Evolutionary conservation across 2,329 filamentous ascomycete genomes (phyloP).

Genomic region (Fusarium sp.): DNA sequence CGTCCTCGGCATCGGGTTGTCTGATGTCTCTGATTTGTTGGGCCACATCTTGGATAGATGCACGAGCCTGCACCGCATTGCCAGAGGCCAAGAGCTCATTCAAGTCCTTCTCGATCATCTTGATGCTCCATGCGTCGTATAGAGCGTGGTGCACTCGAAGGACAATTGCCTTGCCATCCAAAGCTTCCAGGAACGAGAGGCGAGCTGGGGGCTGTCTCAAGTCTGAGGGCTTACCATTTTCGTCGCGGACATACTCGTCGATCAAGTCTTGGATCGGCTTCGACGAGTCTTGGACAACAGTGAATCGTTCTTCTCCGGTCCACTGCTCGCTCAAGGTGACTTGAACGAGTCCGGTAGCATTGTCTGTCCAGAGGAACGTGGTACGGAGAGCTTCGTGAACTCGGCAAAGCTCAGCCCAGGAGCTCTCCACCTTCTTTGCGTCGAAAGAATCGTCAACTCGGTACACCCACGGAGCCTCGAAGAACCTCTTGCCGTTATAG

Average conservation of each 20-base stretch:
- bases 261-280: slow-evolving; percentile 1
- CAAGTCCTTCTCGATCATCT: slow-evolving; percentile 23
- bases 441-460: background rate
- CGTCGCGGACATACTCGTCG: background rate
- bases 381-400: slow-evolving; percentile 24
- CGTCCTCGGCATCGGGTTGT: background rate
- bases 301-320: background rate
- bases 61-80: background rate
- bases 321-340: slow-evolving; percentile 13
- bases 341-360: background rate
- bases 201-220: slow-evolving; percentile 15
- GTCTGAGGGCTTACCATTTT: slow-evolving; percentile 1
- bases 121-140: slow-evolving; percentile 34
- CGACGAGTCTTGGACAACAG: rapidly evolving
- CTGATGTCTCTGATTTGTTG: background rate
- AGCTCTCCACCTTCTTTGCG: background rate
- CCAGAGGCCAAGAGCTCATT: background rate
- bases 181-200: slow-evolving; percentile 11
- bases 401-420: slow-evolving; percentile 6
- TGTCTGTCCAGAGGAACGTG: background rate
- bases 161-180: slow-evolving; percentile 16
- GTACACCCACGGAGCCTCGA: slow-evolving; percentile 31
- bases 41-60: background rate
- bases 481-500: slow-evolving; percentile 27
- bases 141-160: slow-evolving; percentile 29